Evolutionary conservation across 2,329 filamentous ascomycete genomes (phyloP), one percentile per base, ranked within the genome.

Genomic region (Fusarium illudens): DNA sequence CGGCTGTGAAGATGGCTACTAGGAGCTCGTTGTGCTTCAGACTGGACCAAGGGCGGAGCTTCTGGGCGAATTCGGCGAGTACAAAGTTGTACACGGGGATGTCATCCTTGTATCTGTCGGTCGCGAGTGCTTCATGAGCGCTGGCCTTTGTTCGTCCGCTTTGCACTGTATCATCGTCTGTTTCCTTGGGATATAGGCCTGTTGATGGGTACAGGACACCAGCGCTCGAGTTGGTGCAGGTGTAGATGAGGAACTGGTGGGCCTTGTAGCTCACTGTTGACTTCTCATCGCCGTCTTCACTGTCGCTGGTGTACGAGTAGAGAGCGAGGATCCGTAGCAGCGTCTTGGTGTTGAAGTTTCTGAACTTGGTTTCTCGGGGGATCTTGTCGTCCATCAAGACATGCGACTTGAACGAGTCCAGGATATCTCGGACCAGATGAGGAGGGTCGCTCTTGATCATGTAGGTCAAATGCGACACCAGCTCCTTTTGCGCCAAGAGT

Each of bases 181-280:
- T 84, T 62, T 91, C 88, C 37, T 90, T 88, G 7, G 94, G 92
- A 77, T 98, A 98, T 79, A 93, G 92, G n/a, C 94, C 94, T 33
- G 88, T 89, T 60, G 92, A 90, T 4, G 89, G 86, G 55, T 94
- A 87, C 54, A 97, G 81, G 3, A 96, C 86, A 13, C 95, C 96
- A 51, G 90, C 88, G 4, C 84, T 85, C 0, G 89, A 82, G 39
- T 87, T 90, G 1, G 92, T 96, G 78, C 94, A 97, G 4, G 92
- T 85, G 33, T 88, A 83, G 50, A 90, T 79, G 46, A 99, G 82
- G 68, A 98, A 92, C 2, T 89, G 86, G 68, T 97, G 93, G 0
- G 90, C 89, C 36, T 88, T 84, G 30, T 90, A 86, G 65, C 90
- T 86, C 9, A 97, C 87, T 0, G 86, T 80, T 0, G 77, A 74